phyloP scores from a whole-genome alignment of 2,329 filamentous ascomycete species.

The Cladosporium cucumerinum region DNA sequence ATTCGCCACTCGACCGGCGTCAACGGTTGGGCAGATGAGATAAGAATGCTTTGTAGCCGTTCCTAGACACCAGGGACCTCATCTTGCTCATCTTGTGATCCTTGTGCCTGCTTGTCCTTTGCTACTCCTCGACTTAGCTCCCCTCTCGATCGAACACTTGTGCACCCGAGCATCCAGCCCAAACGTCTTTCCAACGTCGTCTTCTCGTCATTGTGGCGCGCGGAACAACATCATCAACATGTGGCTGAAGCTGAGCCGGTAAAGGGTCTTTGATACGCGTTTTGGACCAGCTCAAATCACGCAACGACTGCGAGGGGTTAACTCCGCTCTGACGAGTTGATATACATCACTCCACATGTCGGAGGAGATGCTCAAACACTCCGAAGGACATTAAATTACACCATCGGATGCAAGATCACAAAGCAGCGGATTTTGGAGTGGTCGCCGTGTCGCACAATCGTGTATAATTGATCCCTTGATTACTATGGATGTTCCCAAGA shows the following conservation, averaged over 20 bases:
- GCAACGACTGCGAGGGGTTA: background rate
- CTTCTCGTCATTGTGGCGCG: background rate
- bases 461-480: background rate
- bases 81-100: background rate
- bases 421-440: background rate
- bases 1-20: background rate
- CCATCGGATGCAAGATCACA: background rate
- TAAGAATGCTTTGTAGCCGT: background rate
- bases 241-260: background rate
- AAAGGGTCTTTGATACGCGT: background rate
- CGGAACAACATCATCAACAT: background rate
- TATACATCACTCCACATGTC: background rate
- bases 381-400: background rate
- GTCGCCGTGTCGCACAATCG: background rate
- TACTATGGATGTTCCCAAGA: background rate
- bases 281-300: background rate
- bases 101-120: background rate
- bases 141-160: background rate
- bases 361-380: background rate
- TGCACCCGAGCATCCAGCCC: background rate
- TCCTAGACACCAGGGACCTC: background rate
- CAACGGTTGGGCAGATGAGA: background rate
- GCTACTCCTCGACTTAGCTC: background rate
- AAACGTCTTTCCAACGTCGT: background rate
- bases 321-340: background rate